Base-by-base conservation (phyloP, 2,329 filamentous ascomycete species). In the Phialocephala subalpina region DNA sequence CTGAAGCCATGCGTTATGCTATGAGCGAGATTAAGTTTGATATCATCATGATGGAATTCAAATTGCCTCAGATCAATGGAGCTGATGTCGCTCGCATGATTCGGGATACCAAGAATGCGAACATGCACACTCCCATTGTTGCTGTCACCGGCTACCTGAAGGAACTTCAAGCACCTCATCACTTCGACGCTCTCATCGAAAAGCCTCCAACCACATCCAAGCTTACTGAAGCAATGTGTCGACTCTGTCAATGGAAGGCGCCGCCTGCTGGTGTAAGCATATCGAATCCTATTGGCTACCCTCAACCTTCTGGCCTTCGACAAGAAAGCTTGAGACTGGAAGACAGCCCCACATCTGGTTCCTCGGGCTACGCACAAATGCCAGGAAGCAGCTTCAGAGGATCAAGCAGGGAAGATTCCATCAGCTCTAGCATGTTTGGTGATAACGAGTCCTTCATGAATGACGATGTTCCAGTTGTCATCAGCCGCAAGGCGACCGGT, bases 21-120 rank as follows among this genome's bases (percentile, higher is more conserved):
- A 92, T 97, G 84, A 95, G 95, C 75, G 95, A 98, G 76, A 95
- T 99, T 76, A 97, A 98, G 76, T 99, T 98, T 76, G 96, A 99
- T 79, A 93, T 97, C 73, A 97, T 99, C 77, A 96, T 99, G 83
- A 95, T 97, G 79, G 96, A 99, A 79, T 97, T 94, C 81, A 97
- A 95, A 77, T 83, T 99, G 55, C 95, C 96, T 11, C 93, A 97
- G 75, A 94, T 98, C 75, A 98, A 94, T 73, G 96, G 96, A 27
- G 92, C 93, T 14, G 96, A 99, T 77, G 93, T 99, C 64, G 95
- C 96, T 59, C 91, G 96, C 38, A 99, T 99, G 96, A 94, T 99
- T 72, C 90, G 96, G 57, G 95, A 98, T 77, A 97, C 95, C 0
- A 96, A 95, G 81, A 97, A 97, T 77, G 89, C 93, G 65, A 99